These are phyloP conservation scores for Penicillium griseofulvum DNA, from an alignment of 2,329 filamentous ascomycete species.

Conservation along the genomic window DNA sequence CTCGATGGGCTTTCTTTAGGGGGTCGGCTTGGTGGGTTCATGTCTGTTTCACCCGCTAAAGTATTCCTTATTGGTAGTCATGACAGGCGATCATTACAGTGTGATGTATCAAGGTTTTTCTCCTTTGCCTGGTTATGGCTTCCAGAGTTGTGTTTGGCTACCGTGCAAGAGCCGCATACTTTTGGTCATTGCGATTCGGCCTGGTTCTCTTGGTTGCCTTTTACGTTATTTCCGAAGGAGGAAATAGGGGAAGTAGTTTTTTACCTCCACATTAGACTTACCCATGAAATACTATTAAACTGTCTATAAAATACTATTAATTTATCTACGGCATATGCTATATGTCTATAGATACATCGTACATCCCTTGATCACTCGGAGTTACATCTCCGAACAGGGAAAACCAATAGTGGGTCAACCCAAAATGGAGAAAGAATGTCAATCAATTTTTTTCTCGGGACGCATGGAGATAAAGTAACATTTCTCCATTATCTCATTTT, in stretches of 20 bases:
- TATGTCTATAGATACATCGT: neutral
- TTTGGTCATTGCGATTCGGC: neutral
- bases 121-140: neutral
- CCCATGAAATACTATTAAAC: neutral
- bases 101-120: neutral
- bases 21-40: slow-evolving; percentile 3
- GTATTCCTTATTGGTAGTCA: neutral
- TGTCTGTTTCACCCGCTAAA: neutral
- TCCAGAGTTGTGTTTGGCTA: neutral
- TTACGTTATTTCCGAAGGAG: neutral
- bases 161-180: slow-evolving; percentile 7
- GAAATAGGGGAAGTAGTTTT: neutral
- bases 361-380: neutral
- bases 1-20: slow-evolving; percentile 10
- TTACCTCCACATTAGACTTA: neutral
- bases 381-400: neutral
- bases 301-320: neutral
- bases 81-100: slow-evolving; percentile 9
- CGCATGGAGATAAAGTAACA: neutral
- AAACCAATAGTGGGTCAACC: neutral
- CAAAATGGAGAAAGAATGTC: neutral
- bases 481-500: neutral
- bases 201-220: slow-evolving; percentile 1
- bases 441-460: neutral
- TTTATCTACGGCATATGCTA: neutral